Base-by-base conservation (phyloP, 2,329 filamentous ascomycete genomes). In the Mycogone perniciosa region DNA sequence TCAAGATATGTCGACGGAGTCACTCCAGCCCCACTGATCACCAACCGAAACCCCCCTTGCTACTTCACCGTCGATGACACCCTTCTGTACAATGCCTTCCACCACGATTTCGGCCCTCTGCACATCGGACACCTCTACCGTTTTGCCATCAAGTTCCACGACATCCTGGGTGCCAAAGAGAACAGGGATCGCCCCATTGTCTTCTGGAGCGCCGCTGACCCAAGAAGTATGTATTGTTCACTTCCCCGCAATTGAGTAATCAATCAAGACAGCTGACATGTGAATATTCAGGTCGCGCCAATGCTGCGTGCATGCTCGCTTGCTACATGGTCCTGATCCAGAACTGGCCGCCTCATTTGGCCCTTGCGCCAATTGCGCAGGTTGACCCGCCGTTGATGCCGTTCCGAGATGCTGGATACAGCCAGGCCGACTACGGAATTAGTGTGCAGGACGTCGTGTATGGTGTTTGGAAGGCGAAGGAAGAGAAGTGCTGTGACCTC, bases 271-370 rank as follows among this genome's bases (percentile, higher is more conserved):
- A 6, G 13, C 46, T 50, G n/a, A 51, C 33, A 47, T 44, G 26
- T 10, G 35, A 10, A 4, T n/a, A 4, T 37, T 39, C 39, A 91
- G 87, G 86, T 67, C 86, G 93, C 66, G 88, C 88, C 58, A 99
- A 99, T 70, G 90, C 93, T 44, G 90, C 93, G 30, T 96, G 91
- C 67, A 80, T 99, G 64, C 81, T 99, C 42, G 92, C 93, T 49
- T 96, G 90, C 74, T 99, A 99, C 74, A 97, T 99, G 91, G 91
- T 99, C 40, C 74, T 99, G 57, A 96, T 99, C 61, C 93, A 99
- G 72, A 89, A 88, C 39, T 99, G 93, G 93, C 89, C 93, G 43
- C 93, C 93, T 47, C 93, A 99, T 74, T 76, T 97, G 61, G 93
- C 93, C 33, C 80, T 99, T 39, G 92, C 92, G 9, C 93, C 93